A percentile compares a stretch with the other conserved stretches of the same genome.
phyloP scores from a whole-genome alignment of 2,329 filamentous ascomycete genomes.

The Hirsutella rhossiliensis region DNA sequence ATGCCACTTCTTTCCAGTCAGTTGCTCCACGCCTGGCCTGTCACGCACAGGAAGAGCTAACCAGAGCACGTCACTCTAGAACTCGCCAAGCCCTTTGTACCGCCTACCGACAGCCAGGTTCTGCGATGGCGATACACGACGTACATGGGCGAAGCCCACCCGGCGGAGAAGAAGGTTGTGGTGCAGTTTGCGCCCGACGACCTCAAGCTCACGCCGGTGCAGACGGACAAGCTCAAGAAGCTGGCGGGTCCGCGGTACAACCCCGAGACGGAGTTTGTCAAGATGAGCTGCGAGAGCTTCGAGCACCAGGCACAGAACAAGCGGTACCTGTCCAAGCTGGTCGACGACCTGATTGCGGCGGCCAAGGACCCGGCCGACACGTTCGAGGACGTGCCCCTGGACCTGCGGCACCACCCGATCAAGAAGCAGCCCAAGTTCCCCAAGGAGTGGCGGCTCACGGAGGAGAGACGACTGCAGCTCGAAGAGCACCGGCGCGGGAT shows the following conservation, averaged over 20 bases:
- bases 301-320: conserved; percentile 92
- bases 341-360: conserved; percentile 36
- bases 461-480: conserved; percentile 53
- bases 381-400: conserved; percentile 81
- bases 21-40: conserved; percentile 16
- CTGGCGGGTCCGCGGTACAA: conserved; percentile 79
- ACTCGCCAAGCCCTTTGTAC: conserved; percentile 68
- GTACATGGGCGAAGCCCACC: conserved; percentile 90
- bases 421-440: conserved; percentile 64
- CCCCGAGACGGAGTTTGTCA: conserved; percentile 66
- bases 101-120: conserved; percentile 54
- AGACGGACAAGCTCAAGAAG: conserved; percentile 76
- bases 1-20: conserved; percentile 82
- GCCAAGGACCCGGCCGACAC: conserved; percentile 69
- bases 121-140: conserved; percentile 94
- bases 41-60: background rate
- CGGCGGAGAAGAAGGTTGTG: conserved; percentile 86
- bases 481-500: conserved; percentile 43
- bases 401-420: conserved; percentile 72
- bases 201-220: conserved; percentile 53
- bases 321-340: conserved; percentile 67
- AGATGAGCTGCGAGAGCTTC: conserved; percentile 85
- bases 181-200: conserved; percentile 75
- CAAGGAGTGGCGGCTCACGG: conserved; percentile 68
- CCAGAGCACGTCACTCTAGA: conserved; percentile 36